Evolutionary conservation across 2,329 filamentous ascomycete genomes (phyloP), one percentile per base, ranked within the genome.

Genomic region (Dothideomycetes sp.): DNA sequence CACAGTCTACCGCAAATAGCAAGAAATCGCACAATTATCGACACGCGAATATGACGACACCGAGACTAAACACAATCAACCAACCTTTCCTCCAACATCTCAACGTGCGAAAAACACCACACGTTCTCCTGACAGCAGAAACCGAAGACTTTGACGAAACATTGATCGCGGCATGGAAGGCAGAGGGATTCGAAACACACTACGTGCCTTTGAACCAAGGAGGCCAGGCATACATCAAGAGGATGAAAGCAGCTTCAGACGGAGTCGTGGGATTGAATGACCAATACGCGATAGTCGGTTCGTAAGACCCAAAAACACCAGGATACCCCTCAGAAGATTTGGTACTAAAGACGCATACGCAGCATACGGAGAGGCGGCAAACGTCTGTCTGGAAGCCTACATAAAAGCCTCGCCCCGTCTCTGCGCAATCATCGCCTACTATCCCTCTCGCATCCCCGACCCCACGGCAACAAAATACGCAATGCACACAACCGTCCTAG

Each of bases 311-410:
- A 15, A 33, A 18, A 29, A 29, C n/a, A n/a, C n/a, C n/a, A n/a
- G n/a, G n/a, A n/a, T n/a, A n/a, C n/a, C n/a, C n/a, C n/a, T n/a
- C n/a, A n/a, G 27, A 29, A 29, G 27, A 9, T 13, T 29, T 29
- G 5, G 27, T n/a, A 13, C 27, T 29, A 13, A 29, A 5, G 7
- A 29, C 5, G 27, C n/a, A n/a, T n/a, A 24, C 32, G 28, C 47
- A 79, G 77, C 77, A 13, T 80, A 73, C 50, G 77, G 75, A 8
- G 69, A 76, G 37, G 76, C 77, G 7, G 77, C 76, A n/a, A 60
- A 71, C 11, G 61, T 72, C 23, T 74, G 72, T 33, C 66, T 81
- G 30, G 71, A 78, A 39, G 67, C 72, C 10, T 76, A 71, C 46
- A 66, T 68, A 18, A 73, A 74, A 49, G 70, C 74, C 3, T 69